Percentiles rank a stretch among this genome's conserved stretches.
Evolutionary conservation across 768 basidiomycete genomes (phyloP).

Genomic region (Hericium erinaceus): DNA sequence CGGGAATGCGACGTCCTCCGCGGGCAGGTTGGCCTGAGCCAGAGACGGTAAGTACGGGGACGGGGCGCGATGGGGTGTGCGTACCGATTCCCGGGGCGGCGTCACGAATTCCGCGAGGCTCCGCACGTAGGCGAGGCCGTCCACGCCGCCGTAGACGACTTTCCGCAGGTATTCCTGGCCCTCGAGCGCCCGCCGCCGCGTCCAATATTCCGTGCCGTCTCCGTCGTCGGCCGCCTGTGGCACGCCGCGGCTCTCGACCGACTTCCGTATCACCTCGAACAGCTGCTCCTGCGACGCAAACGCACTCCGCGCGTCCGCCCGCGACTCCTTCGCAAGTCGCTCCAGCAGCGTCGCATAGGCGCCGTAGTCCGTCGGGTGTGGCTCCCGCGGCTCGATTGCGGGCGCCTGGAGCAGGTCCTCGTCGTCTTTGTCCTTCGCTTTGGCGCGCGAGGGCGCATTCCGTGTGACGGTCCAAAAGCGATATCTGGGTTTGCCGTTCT

Average conservation of each 20-base stretch:
- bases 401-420: slow-evolving; percentile 27
- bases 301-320: slow-evolving; percentile 10
- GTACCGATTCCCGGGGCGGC: slow-evolving; percentile 13
- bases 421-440: slow-evolving; percentile 43
- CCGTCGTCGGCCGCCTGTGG: neutral
- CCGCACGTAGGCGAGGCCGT: slow-evolving; percentile 66
- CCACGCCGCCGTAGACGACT: slow-evolving; percentile 72
- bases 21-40: neutral
- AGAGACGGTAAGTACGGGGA: neutral
- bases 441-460: slow-evolving; percentile 35
- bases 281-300: slow-evolving; percentile 23
- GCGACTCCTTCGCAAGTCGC: slow-evolving; percentile 18
- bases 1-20: neutral
- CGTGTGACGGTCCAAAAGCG: slow-evolving; percentile 57
- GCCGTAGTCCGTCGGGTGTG: slow-evolving; percentile 51
- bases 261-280: slow-evolving; percentile 9
- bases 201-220: neutral
- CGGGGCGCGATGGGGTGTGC: neutral
- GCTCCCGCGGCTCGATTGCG: slow-evolving; percentile 44
- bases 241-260: neutral
- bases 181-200: slow-evolving; percentile 26
- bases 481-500: slow-evolving; percentile 23
- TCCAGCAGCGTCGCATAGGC: slow-evolving; percentile 47
- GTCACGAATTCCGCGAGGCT: slow-evolving; percentile 68
- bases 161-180: slow-evolving; percentile 63